Evolutionary conservation across 306 rosid genomes (phyloP).

Genomic region (Pterocarpus santalinus): DNA sequence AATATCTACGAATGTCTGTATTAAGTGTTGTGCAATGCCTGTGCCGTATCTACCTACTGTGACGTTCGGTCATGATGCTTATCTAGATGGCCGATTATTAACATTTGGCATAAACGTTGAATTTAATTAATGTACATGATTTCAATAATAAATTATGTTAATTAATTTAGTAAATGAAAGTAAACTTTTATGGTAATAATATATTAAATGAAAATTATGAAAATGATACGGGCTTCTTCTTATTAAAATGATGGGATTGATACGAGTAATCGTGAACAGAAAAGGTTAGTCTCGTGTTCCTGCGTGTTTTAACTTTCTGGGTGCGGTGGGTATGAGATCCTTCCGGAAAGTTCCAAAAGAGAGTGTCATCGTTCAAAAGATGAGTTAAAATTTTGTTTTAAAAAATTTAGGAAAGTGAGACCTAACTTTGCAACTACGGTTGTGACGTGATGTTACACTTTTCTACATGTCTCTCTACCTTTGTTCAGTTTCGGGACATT

Average conservation of each 20-base stretch:
- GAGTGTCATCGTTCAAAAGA: neutral
- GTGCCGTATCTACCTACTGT: neutral
- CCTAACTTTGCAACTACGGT: neutral
- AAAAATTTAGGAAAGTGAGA: neutral
- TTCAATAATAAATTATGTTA: too few relatives aligned
- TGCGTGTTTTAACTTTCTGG: neutral
- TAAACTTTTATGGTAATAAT: neutral
- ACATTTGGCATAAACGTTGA: neutral
- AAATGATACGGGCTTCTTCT: neutral
- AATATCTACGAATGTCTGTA: constrained; percentile 32
- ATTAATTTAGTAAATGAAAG: neutral
- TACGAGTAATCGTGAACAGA: neutral
- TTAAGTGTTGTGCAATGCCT: neutral
- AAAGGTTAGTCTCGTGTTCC: neutral
- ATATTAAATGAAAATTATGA: neutral
- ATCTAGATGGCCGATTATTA: neutral
- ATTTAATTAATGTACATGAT: too few relatives aligned
- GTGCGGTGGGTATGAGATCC: neutral
- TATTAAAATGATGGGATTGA: neutral
- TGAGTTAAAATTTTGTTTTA: neutral
- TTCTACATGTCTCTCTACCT: neutral
- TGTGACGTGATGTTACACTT: constrained; percentile 36
- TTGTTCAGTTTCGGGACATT: neutral
- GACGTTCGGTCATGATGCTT: neutral
- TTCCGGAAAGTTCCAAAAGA: constrained; percentile 28